A percentile compares a stretch with the other conserved stretches of the same genome.
Conservation (phyloP, 2,329 filamentous ascomycete genomes). For the Pseudogymnoascus sp. region DNA sequence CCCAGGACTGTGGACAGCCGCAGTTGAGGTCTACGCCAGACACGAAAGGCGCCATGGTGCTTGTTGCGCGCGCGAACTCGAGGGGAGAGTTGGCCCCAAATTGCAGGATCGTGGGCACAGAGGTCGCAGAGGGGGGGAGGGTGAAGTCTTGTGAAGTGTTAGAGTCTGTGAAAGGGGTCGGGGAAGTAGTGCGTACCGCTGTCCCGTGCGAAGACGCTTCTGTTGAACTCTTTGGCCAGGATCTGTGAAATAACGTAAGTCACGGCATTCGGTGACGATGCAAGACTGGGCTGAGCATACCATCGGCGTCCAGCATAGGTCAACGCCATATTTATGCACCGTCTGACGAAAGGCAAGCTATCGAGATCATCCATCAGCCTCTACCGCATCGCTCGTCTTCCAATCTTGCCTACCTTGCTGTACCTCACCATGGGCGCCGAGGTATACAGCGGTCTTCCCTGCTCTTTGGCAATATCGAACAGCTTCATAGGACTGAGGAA, state of each 20-base stretch:
- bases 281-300: slow-evolving; percentile 23
- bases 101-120: slow-evolving; percentile 58
- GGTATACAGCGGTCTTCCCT: slow-evolving; percentile 49
- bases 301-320: slow-evolving; percentile 68
- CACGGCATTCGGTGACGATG: background rate
- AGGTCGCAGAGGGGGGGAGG: slow-evolving; percentile 43
- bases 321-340: slow-evolving; percentile 55
- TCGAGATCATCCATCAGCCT: slow-evolving; percentile 10
- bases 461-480: slow-evolving; percentile 47
- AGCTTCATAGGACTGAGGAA: slow-evolving; percentile 47
- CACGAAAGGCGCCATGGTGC: slow-evolving; percentile 53
- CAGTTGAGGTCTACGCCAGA: slow-evolving; percentile 65
- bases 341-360: slow-evolving; percentile 64
- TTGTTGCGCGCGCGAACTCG: slow-evolving; percentile 56
- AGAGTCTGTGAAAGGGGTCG: background rate
- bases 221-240: slow-evolving; percentile 61
- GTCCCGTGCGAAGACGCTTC: slow-evolving; percentile 51
- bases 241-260: slow-evolving; percentile 31
- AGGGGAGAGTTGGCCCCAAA: slow-evolving; percentile 56
- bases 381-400: background rate
- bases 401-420: slow-evolving; percentile 38
- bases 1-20: slow-evolving; percentile 67
- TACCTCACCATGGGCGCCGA: slow-evolving; percentile 64
- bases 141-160: slow-evolving; percentile 49
- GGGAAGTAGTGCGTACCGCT: slow-evolving; percentile 39